Base-by-base conservation (phyloP, 129 eudicot genomes). In the Oenanthe sinensis region DNA sequence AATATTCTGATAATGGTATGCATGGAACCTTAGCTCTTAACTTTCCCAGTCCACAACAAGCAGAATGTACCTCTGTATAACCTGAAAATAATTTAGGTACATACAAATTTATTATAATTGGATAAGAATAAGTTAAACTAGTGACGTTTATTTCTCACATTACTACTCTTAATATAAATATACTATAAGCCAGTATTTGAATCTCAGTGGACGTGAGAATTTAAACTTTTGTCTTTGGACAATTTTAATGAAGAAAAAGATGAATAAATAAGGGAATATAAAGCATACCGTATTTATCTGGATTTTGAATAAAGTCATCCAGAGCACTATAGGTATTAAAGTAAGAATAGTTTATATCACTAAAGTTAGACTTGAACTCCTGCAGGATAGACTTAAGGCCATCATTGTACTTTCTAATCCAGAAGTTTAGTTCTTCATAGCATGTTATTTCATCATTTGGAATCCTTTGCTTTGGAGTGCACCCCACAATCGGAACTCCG, bases 31-130 rank as follows among this genome's bases (percentile, higher is more conserved):
- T 76, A 2, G 97, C 93, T 22, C 84, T 86, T 80, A 92, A 81
- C 62, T 88, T 85, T 30, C 97, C 97, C 11, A 88, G 82, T 9
- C 97, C 97, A 75, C 96, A 92, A 75, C 97, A 92, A 79, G 97
- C 97, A 11, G 69, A 84, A 71, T 88, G 87, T 43, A 82, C 84
- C 85, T 92, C 97, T 1, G 78, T 88, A 67, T 90, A 85, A 60
- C 97, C 97, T 92, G 77, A 49, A 52, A 73, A 82, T 24, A 0
- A 60, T 60, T n/a, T 9, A 78, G 6, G 9, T 52, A 52, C 24
- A 52, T 52, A 20, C 10, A 5, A 1, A 19, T 3, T 52, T 52
- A 19, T 19, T 52, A 50, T 0, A 0, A 15, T 49, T 49, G 1
- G 2, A 17, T 22, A 1, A 49, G 4, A 49, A 49, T 17, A 49